Evolutionary conservation across 108 stramenopile species (phyloP), one percentile per base, ranked within the genome.

Genomic region (Nannochloropsis granulata): DNA sequence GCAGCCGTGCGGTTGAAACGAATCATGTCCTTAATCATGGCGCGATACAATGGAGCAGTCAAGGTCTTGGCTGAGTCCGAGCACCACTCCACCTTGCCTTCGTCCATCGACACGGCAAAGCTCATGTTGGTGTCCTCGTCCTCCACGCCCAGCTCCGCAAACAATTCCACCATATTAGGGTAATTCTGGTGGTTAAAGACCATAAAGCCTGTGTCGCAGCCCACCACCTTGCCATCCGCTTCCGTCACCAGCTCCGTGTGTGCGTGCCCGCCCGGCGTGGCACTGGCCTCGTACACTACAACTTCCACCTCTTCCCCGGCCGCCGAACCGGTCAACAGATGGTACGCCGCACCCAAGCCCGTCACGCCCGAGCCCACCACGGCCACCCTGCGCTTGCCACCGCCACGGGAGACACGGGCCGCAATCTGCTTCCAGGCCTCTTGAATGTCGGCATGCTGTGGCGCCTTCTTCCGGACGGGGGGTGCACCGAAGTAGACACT

Each of bases 111-210:
- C 10, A 97, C 94, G 81, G 92, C 91, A 82, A 98, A 93, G 79
- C 91, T 91, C 95, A 96, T 97, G 89, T 78, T 43, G 0, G 88
- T 89, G 23, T 44, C 24, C 24, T 71, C 46, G 43, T 23, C 83
- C 3, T 21, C 45, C 10, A 97, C 93, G 46, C 91, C 92, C 13
- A 99, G 90, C 44, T 88, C 84, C 12, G 92, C 90, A 83, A 99
- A 98, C 90, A 97, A 93, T 9, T 82, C 44, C 25, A 92, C 92
- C 93, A 99, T 91, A 86, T 98, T 95, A 82, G 97, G 98, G 92
- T 99, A 99, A 82, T 97, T 99, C 43, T 82, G 85, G 16, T 91
- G 81, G 83, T 99, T 99, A 90, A 93, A 97, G 24, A 99, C 98
- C 96, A 97, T 97, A 91, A 99, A 99, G 0, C 98, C 44, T 95